Conservation (phyloP, 768 basidiomycete genomes). For the Tricholoma bakamatsutake region DNA sequence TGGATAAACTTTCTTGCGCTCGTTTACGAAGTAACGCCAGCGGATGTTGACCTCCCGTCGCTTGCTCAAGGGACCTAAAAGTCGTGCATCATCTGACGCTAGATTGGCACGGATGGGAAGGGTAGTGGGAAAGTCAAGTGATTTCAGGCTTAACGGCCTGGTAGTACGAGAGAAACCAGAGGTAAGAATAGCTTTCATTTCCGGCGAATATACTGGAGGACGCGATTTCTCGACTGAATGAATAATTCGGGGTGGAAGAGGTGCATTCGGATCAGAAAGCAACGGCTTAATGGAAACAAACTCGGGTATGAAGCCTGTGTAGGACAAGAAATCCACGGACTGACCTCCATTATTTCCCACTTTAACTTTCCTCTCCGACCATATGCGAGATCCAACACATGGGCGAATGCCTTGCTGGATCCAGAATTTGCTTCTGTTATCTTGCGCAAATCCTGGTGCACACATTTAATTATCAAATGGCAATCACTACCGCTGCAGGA, state of each 20-base stretch:
- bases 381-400: slow-evolving; percentile 65
- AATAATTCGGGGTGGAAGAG: slow-evolving; percentile 44
- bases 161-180: slow-evolving; percentile 40
- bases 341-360: slow-evolving; percentile 63
- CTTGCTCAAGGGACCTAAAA: slow-evolving; percentile 65
- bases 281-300: slow-evolving; percentile 40
- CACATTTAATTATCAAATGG: background rate
- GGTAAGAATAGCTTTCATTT: slow-evolving; percentile 57
- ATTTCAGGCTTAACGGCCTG: slow-evolving; percentile 34
- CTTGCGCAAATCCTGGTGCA: slow-evolving; percentile 44
- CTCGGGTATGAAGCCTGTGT: background rate
- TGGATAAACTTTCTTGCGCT: slow-evolving; percentile 50
- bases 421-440: slow-evolving; percentile 52
- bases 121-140: slow-evolving; percentile 44
- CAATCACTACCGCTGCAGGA: background rate
- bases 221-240: slow-evolving; percentile 44
- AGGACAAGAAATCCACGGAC: slow-evolving; percentile 10
- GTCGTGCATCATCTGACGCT: slow-evolving; percentile 47
- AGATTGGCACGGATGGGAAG: slow-evolving; percentile 55
- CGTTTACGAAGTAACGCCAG: slow-evolving; percentile 54
- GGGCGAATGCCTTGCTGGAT: slow-evolving; percentile 42
- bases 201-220: slow-evolving; percentile 62
- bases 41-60: slow-evolving; percentile 70
- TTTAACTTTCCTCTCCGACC: slow-evolving; percentile 68
- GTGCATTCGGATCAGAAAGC: slow-evolving; percentile 37